Evolutionary conservation across 441 rosid species (phyloP).

Genomic region (Erodium moschatum): DNA sequence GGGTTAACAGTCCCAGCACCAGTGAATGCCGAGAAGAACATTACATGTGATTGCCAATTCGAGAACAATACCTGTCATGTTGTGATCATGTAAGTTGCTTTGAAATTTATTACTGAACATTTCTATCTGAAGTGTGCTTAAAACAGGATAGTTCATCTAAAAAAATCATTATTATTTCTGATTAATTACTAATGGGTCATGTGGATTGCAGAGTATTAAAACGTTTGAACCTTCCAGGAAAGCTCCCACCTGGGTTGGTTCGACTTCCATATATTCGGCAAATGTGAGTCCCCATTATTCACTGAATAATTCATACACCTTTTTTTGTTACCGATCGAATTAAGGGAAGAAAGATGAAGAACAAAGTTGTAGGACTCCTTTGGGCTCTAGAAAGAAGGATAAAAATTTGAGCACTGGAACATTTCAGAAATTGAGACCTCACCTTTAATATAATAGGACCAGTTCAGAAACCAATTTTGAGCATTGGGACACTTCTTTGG

Average conservation of each 20-base stretch:
- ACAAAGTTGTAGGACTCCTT: too few relatives aligned
- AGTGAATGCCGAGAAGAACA: not conserved
- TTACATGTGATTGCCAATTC: conserved; percentile 11
- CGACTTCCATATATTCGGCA: conserved; percentile 58
- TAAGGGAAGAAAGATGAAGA: too few relatives aligned
- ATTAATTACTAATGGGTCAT: not conserved
- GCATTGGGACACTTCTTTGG: too few relatives aligned
- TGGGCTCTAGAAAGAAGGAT: too few relatives aligned
- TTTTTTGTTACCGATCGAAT: too few relatives aligned
- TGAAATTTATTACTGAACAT: not conserved
- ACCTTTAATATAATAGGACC: too few relatives aligned
- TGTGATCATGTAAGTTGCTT: not conserved
- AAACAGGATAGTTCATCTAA: not conserved
- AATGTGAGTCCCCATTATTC: conserved; percentile 40
- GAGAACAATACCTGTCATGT: conserved; percentile 8
- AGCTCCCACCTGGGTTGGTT: conserved; percentile 56
- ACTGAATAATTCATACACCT: too few relatives aligned
- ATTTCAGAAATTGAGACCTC: too few relatives aligned
- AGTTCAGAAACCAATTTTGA: too few relatives aligned
- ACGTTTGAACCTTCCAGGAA: conserved; percentile 66
- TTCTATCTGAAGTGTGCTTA: not conserved
- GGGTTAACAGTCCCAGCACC: not conserved
- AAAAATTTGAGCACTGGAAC: too few relatives aligned
- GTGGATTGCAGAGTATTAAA: conserved; percentile 45
- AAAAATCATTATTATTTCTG: not conserved